A percentile compares a stretch with the other conserved stretches of the same genome.
Evolutionary conservation across 2,329 filamentous ascomycete genomes (phyloP).

Genomic region (Claviceps sp.): DNA sequence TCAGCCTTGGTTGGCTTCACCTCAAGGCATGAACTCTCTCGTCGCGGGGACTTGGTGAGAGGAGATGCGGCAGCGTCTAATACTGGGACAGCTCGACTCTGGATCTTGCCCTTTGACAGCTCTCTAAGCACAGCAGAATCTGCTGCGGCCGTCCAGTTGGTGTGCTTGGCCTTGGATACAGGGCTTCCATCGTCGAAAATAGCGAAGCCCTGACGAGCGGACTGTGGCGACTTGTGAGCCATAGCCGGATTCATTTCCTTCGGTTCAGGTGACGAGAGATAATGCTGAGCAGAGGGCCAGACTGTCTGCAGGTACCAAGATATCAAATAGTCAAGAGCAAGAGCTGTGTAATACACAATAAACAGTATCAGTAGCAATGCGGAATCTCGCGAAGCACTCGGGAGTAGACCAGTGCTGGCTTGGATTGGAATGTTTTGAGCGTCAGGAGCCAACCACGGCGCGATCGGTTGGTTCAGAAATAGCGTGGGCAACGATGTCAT

Average conservation of each 20-base stretch:
- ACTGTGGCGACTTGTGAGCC: not conserved
- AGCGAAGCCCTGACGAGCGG: not conserved
- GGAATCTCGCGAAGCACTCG: slow-evolving; percentile 3
- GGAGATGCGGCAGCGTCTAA: not conserved
- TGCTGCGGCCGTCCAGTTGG: not conserved
- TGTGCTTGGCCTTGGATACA: not conserved
- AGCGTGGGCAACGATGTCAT: not conserved
- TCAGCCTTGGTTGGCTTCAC: slow-evolving; percentile 6
- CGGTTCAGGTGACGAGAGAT: too few relatives aligned
- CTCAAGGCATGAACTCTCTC: slow-evolving; percentile 3
- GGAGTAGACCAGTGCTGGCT: not conserved
- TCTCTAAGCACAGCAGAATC: slow-evolving; percentile 3
- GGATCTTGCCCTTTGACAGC: slow-evolving; percentile 3
- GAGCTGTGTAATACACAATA: not conserved
- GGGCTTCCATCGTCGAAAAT: slow-evolving; percentile 3
- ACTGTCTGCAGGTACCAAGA: not conserved
- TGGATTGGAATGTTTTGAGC: not conserved
- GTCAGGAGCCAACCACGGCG: not conserved
- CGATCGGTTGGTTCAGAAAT: not conserved
- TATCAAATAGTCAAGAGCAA: not conserved
- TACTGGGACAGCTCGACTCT: not conserved
- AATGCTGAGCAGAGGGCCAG: too few relatives aligned
- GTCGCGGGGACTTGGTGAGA: slow-evolving; percentile 1
- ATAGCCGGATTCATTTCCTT: not conserved
- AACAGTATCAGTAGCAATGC: slow-evolving; percentile 1